These are phyloP conservation scores for Beauveria sp. DNA, from an alignment of 2,329 filamentous ascomycete species.

Conservation along the genomic window DNA sequence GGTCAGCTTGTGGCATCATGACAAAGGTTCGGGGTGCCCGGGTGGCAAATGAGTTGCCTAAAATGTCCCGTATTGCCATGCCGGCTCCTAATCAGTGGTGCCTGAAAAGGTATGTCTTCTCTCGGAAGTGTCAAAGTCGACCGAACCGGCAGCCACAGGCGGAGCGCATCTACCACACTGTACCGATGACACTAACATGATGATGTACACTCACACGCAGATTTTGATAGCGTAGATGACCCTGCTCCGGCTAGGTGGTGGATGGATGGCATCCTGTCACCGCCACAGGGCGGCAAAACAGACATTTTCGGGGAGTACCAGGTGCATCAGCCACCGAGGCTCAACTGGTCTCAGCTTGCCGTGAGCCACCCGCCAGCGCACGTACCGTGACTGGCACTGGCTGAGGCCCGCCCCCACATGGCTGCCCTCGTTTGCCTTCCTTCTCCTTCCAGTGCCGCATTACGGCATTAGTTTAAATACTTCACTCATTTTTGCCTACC, in stretches of 20 bases:
- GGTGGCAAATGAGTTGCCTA: neutral
- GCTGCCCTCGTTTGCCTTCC: neutral
- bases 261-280: neutral
- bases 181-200: neutral
- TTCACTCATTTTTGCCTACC: neutral
- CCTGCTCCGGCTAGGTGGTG: neutral
- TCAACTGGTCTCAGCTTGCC: neutral
- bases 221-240: neutral
- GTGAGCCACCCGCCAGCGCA: neutral
- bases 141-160: neutral
- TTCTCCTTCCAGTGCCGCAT: constrained; percentile 6
- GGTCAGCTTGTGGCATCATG: neutral
- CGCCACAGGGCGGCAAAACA: neutral
- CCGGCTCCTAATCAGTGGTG: neutral
- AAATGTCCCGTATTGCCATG: neutral
- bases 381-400: neutral
- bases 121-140: neutral
- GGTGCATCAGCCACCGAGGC: neutral
- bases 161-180: neutral
- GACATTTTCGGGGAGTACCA: neutral
- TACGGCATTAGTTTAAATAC: neutral
- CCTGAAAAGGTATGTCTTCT: neutral
- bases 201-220: no score
- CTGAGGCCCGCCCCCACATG: neutral
- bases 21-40: neutral